A percentile compares a stretch with the other conserved stretches of the same genome.
phyloP scores from a whole-genome alignment of 2,329 filamentous ascomycete genomes.

The Botrytis paeoniae region DNA sequence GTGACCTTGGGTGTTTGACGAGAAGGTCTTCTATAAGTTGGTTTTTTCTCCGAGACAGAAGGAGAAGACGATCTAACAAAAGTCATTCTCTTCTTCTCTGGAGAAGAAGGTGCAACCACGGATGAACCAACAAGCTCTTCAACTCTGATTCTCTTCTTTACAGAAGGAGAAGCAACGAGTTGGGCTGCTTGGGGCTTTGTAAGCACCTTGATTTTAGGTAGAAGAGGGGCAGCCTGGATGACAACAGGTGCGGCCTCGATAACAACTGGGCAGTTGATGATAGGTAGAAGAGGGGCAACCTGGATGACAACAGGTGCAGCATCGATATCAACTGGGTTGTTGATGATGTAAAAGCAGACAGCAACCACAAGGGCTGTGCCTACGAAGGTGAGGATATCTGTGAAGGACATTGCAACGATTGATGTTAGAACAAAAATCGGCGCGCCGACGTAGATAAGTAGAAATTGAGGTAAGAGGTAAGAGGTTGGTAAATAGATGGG shows the following conservation, averaged over 20 bases:
- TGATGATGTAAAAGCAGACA: background rate
- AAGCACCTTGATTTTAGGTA: background rate
- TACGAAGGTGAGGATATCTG: background rate
- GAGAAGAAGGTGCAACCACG: background rate
- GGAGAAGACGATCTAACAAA: background rate
- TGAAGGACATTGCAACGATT: constrained; percentile 14
- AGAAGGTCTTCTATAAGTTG: background rate
- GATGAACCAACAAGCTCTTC: background rate
- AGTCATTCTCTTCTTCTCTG: background rate
- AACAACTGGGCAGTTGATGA: background rate
- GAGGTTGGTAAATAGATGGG: background rate
- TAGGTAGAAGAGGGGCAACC: background rate
- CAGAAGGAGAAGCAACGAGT: background rate
- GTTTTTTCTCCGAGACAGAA: background rate
- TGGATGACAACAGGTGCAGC: constrained; percentile 1
- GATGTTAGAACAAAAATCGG: constrained; percentile 13
- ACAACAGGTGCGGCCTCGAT: background rate
- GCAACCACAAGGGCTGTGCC: constrained; percentile 2
- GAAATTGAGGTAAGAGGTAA: background rate
- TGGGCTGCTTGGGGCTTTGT: background rate
- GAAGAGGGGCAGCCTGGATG: background rate
- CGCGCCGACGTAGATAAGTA: constrained; percentile 6
- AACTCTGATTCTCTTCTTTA: background rate
- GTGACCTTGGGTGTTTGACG: background rate
- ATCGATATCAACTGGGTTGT: background rate